phyloP scores from a whole-genome alignment of 2,329 filamentous ascomycete genomes.

The Thermoascus crustaceus region DNA sequence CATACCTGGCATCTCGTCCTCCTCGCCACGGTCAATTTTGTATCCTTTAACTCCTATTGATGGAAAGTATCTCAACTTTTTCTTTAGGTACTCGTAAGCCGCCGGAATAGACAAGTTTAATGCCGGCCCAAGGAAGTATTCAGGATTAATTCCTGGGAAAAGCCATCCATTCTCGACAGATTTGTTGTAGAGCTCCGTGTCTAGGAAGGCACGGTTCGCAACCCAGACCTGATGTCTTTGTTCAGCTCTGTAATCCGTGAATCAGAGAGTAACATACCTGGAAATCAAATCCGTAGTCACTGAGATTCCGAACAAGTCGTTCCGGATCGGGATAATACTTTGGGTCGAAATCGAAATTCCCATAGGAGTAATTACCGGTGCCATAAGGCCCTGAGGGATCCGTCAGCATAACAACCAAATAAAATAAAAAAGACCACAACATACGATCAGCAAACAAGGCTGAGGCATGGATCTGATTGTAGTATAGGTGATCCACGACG shows the following conservation, averaged over 20 bases:
- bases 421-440: neutral
- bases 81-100: constrained; percentile 28
- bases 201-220: constrained; percentile 26
- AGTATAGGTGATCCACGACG: constrained; percentile 2
- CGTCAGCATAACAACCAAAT: neutral
- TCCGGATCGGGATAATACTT: neutral
- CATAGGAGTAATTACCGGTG: neutral
- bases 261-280: constrained; percentile 14
- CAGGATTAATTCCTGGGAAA: constrained; percentile 19
- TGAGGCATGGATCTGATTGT: constrained; percentile 1
- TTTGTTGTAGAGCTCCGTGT: constrained; percentile 26
- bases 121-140: constrained; percentile 24
- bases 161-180: constrained; percentile 23
- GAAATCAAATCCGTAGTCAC: constrained; percentile 23
- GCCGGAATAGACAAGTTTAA: constrained; percentile 30
- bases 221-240: constrained; percentile 23
- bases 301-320: neutral
- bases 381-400: neutral
- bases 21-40: constrained; percentile 33
- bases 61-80: constrained; percentile 22
- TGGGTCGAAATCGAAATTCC: neutral
- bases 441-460: constrained; percentile 1
- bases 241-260: neutral
- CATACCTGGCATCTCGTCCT: constrained; percentile 29
- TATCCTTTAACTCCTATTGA: constrained; percentile 28